Percentiles rank a stretch among this genome's conserved stretches.
phyloP scores from a whole-genome alignment of 352 stramenopile species.

The Phytophthora crassamura region DNA sequence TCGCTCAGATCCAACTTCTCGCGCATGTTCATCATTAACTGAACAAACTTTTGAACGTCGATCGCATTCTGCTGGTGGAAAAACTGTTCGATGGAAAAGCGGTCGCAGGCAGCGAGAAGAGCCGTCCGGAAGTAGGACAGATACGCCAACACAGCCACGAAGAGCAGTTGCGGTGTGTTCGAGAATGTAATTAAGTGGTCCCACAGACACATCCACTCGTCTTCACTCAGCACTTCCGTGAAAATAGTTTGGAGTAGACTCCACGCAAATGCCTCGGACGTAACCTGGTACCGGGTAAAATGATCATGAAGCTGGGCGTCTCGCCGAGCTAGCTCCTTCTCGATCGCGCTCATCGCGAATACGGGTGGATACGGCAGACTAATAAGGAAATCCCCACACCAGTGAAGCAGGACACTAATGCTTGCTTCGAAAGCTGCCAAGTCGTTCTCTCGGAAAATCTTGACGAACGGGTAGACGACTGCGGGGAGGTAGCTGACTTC shows the following conservation, averaged over 20 bases:
- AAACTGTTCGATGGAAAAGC: conserved; percentile 80
- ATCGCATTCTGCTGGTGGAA: conserved; percentile 89
- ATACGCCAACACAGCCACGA: conserved; percentile 75
- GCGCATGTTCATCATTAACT: conserved; percentile 67
- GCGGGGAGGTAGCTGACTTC: conserved; percentile 85
- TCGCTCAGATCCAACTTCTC: conserved; percentile 45
- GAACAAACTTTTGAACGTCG: conserved; percentile 74
- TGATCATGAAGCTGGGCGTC: conserved; percentile 83
- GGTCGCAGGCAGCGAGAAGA: conserved; percentile 59
- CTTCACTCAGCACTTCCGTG: conserved; percentile 87
- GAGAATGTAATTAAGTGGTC: conserved; percentile 86
- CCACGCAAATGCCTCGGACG: conserved; percentile 80
- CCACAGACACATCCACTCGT: conserved; percentile 91
- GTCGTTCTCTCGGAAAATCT: conserved; percentile 87
- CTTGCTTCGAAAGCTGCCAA: conserved; percentile 91
- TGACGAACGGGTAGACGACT: conserved; percentile 90
- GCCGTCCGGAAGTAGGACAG: conserved; percentile 72
- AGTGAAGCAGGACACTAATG: conserved; percentile 87
- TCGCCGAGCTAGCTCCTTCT: conserved; percentile 69
- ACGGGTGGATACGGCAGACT: conserved; percentile 87
- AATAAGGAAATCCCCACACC: conserved; percentile 81
- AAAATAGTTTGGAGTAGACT: conserved; percentile 89
- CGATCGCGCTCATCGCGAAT: conserved; percentile 67
- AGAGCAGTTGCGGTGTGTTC: conserved; percentile 69
- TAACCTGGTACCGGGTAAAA: conserved; percentile 71